Percentiles rank a stretch among this genome's conserved stretches.
Evolutionary conservation across 2,329 filamentous ascomycete genomes (phyloP).

Genomic region (Endocalyx cinctus): DNA sequence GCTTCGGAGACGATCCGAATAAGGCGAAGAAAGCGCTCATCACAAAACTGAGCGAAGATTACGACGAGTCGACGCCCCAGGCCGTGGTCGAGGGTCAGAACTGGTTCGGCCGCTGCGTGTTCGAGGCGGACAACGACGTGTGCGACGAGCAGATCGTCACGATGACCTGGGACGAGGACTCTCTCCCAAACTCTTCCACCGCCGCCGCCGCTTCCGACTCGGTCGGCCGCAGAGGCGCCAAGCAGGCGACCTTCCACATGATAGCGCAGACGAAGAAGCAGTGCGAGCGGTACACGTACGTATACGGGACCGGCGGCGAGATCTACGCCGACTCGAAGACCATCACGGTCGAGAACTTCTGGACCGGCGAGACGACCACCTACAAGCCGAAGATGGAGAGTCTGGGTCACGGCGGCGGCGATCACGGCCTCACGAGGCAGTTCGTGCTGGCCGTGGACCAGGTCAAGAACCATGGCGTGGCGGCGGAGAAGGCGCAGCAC

Average conservation of each 20-base stretch:
- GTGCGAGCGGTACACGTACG: constrained; percentile 77
- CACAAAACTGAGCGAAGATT: constrained; percentile 42
- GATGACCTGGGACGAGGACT: constrained; percentile 78
- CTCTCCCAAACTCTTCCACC: constrained; percentile 25
- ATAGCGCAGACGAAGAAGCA: constrained; percentile 82
- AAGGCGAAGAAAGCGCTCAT: constrained; percentile 34
- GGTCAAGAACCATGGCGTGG: constrained; percentile 67
- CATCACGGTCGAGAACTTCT: constrained; percentile 74
- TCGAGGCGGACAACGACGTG: constrained; percentile 87
- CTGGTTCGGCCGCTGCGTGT: constrained; percentile 95
- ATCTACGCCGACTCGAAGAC: constrained; percentile 75
- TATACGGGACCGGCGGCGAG: constrained; percentile 85
- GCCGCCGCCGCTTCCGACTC: constrained; percentile 11
- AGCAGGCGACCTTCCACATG: constrained; percentile 92
- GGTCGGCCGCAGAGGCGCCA: constrained; percentile 55
- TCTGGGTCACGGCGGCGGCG: constrained; percentile 69
- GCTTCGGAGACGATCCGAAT: constrained; percentile 48
- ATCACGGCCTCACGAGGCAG: constrained; percentile 72
- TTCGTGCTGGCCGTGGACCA: constrained; percentile 79
- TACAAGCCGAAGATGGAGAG: constrained; percentile 58
- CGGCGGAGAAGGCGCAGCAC: constrained; percentile 66
- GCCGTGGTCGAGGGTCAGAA: constrained; percentile 48
- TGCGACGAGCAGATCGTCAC: constrained; percentile 90
- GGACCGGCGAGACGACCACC: constrained; percentile 47
- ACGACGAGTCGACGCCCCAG: constrained; percentile 43